Conservation (phyloP, 2,329 filamentous ascomycete genomes). For the Trichoderma harzianum region DNA sequence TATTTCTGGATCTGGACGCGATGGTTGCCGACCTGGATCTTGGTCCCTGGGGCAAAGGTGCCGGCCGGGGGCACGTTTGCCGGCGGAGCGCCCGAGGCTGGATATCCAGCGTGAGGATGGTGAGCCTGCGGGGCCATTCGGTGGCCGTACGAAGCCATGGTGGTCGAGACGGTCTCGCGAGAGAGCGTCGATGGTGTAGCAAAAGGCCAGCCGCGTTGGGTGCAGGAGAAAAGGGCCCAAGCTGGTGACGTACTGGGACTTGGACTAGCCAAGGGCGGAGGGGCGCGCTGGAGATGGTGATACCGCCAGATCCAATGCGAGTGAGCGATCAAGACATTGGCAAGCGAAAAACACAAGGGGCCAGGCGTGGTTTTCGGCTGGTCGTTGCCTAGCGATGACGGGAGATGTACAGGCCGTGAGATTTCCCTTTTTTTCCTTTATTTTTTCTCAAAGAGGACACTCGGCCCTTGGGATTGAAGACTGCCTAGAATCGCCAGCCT, state of each 20-base stretch:
- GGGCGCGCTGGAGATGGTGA: conserved; percentile 4
- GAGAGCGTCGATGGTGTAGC: conserved; percentile 3
- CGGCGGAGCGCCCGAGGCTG: conserved; percentile 39
- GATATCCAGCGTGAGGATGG: conserved; percentile 43
- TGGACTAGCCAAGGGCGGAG: conserved; percentile 14
- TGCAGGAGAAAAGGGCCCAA: not conserved
- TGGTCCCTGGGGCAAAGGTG: conserved; percentile 89
- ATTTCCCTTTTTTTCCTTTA: not conserved
- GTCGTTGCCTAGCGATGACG: not conserved
- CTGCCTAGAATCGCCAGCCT: conserved; percentile 14
- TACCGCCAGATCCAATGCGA: conserved; percentile 3
- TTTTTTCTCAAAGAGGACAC: not conserved
- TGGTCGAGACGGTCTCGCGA: not conserved
- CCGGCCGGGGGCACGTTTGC: conserved; percentile 60
- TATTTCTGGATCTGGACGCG: conserved; percentile 95
- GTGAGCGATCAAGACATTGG: conserved; percentile 15
- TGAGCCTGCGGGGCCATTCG: conserved; percentile 33
- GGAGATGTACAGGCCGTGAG: not conserved
- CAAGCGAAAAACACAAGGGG: not conserved
- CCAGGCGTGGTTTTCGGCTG: not conserved
- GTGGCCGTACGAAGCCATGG: conserved; percentile 39
- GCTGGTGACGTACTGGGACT: conserved; percentile 14
- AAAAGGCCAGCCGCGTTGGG: conserved; percentile 7
- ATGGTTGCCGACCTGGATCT: conserved; percentile 92
- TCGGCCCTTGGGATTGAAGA: conserved; percentile 9